Base-by-base conservation (phyloP, 176 grass and related monocot genomes). In the Oryza rufipogon region DNA sequence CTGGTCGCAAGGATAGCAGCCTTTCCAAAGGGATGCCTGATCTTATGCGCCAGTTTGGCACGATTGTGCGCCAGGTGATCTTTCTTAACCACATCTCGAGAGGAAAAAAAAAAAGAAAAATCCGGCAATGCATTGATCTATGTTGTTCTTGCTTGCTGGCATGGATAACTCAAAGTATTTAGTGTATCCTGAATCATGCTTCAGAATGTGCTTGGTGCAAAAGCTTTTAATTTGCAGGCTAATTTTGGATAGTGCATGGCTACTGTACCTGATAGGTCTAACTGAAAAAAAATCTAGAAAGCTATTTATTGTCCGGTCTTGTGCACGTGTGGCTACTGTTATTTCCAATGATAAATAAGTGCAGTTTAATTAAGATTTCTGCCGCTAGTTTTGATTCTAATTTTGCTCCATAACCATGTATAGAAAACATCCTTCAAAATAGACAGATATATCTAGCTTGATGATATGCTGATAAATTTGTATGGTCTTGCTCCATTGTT, bases 41-140 rank as follows among this genome's bases (percentile, higher is more conserved):
- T 42, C 90, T 98, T 70, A 89, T 90, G 73, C 96, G 93, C 74
- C 93, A 90, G 49, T 85, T 98, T 60, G 77, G 87, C 28, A 46
- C 51, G 19, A 87, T 98, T 71, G 17, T 98, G 45, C 89, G 86
- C 48, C 91, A 98, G 92, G 95, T 90, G 36, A 87, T 71, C 66
- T 71, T 90, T 78, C 78, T 79, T 32, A 73, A 15, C 66, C 74
- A 17, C 0, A 66, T 54, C 54, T 81, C 30, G 48, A 17, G 16
- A 1, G 54, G 42, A 44, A 0, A 22, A 79, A 58, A 16, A 51
- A 20, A 44, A 0, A 22, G 75, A 58, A 16, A 51, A 28, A 28
- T 15, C 17, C 46, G 5, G 5, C 71, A 45, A 72, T 70, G 64
- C 7, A 4, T 45, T 74, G 23, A 16, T 75, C 19, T 70, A 68